Percentiles rank a stretch among this genome's conserved stretches.
Conservation (phyloP, 805 yeast species). For the Yamadazyma ubonensis region DNA sequence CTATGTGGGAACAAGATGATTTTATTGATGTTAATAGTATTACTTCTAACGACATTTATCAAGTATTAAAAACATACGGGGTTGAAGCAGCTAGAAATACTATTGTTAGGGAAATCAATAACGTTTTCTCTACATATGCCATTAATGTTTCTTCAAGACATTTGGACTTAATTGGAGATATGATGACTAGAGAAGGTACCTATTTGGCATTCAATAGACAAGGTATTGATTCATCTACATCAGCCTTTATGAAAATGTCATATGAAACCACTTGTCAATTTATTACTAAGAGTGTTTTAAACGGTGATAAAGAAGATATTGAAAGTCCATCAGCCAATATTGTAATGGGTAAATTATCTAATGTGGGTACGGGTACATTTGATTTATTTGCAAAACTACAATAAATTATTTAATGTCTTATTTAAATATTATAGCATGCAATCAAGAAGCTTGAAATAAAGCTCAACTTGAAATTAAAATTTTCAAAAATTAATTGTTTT, state of each 20-base stretch:
- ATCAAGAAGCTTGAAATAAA: constrained; percentile 54
- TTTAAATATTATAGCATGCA: constrained; percentile 53
- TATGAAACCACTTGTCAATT: constrained; percentile 98
- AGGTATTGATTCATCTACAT: constrained; percentile 94
- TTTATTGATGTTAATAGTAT: constrained; percentile 88
- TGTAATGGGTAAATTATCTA: constrained; percentile 85
- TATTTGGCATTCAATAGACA: constrained; percentile 96
- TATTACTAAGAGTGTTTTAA: constrained; percentile 92
- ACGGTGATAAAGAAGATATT: constrained; percentile 83
- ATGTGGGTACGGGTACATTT: constrained; percentile 95
- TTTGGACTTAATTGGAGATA: constrained; percentile 94
- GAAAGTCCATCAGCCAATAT: constrained; percentile 92
- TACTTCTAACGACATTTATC: constrained; percentile 87
- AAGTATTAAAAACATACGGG: constrained; percentile 89
- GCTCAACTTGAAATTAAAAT: constrained; percentile 60
- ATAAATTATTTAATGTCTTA: constrained; percentile 3
- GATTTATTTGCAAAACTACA: constrained; percentile 58
- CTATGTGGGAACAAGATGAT: constrained; percentile 97
- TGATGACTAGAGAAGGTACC: constrained; percentile 99
- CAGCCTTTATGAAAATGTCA: constrained; percentile 98
- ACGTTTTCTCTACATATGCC: constrained; percentile 95
- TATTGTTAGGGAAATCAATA: constrained; percentile 91
- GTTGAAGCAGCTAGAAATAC: constrained; percentile 99
- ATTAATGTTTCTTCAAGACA: constrained; percentile 91
- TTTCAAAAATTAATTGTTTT: constrained; percentile 51